Conservation (phyloP, 2,329 filamentous ascomycete species). For the Microsporum audouinii region DNA sequence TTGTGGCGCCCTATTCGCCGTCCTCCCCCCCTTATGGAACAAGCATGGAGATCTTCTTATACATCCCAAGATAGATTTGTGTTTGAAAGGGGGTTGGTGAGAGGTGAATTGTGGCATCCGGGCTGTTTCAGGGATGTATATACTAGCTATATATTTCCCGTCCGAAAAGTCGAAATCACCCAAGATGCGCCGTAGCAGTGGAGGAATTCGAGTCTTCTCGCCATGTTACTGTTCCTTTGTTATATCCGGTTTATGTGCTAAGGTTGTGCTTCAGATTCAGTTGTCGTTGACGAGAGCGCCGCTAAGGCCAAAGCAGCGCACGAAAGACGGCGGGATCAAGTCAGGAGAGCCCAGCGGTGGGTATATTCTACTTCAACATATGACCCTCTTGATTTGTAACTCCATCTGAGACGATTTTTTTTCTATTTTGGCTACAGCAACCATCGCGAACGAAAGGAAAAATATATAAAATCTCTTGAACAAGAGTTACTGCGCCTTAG, state of each 20-base stretch:
- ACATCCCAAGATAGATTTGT: neutral
- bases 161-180: neutral
- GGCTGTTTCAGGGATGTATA: neutral
- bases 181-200: neutral
- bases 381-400: neutral
- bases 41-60: neutral
- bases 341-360: slow-evolving; percentile 22
- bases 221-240: neutral
- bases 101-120: neutral
- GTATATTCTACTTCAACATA: slow-evolving; percentile 2
- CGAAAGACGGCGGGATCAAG: slow-evolving; percentile 21
- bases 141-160: neutral
- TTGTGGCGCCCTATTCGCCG: neutral
- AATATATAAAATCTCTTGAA: slow-evolving; percentile 23
- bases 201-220: neutral
- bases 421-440: slow-evolving; percentile 16
- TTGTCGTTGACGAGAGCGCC: slow-evolving; percentile 4
- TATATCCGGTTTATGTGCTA: neutral
- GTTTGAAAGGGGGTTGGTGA: neutral
- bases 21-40: neutral
- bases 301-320: slow-evolving; percentile 14
- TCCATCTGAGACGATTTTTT: neutral
- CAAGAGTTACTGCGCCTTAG: slow-evolving; percentile 19
- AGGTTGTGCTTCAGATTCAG: neutral
- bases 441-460: slow-evolving; percentile 24